phyloP scores from a whole-genome alignment of 2,329 filamentous ascomycete species.

The Sporothrix schenckii region DNA sequence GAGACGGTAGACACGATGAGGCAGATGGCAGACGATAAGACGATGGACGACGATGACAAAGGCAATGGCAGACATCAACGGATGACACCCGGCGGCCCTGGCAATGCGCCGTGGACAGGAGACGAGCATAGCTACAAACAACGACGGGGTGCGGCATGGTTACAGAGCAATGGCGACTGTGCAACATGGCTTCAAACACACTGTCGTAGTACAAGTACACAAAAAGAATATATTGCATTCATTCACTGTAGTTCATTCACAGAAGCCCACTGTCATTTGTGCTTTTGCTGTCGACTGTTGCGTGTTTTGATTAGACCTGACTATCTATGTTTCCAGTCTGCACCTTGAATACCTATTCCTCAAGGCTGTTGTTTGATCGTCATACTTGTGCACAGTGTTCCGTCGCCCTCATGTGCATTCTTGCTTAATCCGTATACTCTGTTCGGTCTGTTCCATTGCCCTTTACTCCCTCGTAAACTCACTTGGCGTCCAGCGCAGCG shows the following conservation, averaged over 20 bases:
- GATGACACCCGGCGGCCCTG: neutral
- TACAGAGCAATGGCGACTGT: neutral
- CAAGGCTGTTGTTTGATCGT: no score
- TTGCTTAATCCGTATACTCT: neutral
- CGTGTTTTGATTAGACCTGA: no score
- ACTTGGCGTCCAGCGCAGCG: slow-evolving; percentile 80
- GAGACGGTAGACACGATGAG: slow-evolving; percentile 51
- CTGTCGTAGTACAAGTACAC: no score
- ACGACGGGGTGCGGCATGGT: neutral
- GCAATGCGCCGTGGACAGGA: neutral
- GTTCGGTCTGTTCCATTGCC: neutral
- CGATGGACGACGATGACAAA: slow-evolving; percentile 32
- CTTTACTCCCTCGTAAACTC: slow-evolving; percentile 34
- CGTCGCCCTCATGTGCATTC: neutral
- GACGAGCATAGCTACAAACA: neutral
- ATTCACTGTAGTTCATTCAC: no score
- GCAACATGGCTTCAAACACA: no score
- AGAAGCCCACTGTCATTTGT: no score
- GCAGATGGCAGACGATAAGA: neutral
- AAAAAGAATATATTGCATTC: neutral
- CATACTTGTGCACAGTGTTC: no score
- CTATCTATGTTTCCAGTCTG: no score
- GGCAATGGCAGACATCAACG: neutral
- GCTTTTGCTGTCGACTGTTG: no score
- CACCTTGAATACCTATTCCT: no score